Evolutionary conservation across 495 filamentous ascomycete species (phyloP).

Genomic region (Cetradonia linearis): DNA sequence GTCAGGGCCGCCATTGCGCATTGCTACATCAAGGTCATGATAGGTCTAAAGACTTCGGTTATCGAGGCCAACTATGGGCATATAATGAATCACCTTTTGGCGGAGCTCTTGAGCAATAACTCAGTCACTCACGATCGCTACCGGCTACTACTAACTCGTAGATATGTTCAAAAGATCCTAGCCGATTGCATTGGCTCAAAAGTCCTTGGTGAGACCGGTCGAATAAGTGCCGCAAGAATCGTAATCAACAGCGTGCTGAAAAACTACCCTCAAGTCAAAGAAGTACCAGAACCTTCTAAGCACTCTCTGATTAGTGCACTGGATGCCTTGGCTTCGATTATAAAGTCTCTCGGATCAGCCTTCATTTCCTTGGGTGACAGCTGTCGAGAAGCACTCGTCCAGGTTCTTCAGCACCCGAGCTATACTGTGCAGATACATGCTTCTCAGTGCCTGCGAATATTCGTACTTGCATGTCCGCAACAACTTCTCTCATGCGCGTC

Average conservation of each 20-base stretch:
- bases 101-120: slow-evolving; percentile 66
- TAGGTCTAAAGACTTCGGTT: slow-evolving; percentile 59
- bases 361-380: slow-evolving; percentile 63
- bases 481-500: slow-evolving; percentile 86
- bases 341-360: slow-evolving; percentile 72
- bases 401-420: slow-evolving; percentile 88
- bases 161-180: slow-evolving; percentile 72
- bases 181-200: slow-evolving; percentile 73
- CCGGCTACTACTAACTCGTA: slow-evolving; percentile 72
- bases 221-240: slow-evolving; percentile 66
- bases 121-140: slow-evolving; percentile 78
- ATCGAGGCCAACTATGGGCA: slow-evolving; percentile 70
- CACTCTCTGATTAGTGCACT: slow-evolving; percentile 70
- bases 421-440: slow-evolving; percentile 91
- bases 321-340: slow-evolving; percentile 68
- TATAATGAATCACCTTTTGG: slow-evolving; percentile 70
- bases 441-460: slow-evolving; percentile 71
- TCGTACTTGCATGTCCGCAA: slow-evolving; percentile 81
- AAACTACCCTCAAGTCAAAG: slow-evolving; percentile 90
- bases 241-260: slow-evolving; percentile 84
- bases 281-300: slow-evolving; percentile 82
- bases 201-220: slow-evolving; percentile 80
- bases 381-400: slow-evolving; percentile 78
- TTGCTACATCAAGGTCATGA: slow-evolving; percentile 74
- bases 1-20: slow-evolving; percentile 73